Base-by-base conservation (phyloP, 805 yeast genomes). In the Candida multigemmis region DNA sequence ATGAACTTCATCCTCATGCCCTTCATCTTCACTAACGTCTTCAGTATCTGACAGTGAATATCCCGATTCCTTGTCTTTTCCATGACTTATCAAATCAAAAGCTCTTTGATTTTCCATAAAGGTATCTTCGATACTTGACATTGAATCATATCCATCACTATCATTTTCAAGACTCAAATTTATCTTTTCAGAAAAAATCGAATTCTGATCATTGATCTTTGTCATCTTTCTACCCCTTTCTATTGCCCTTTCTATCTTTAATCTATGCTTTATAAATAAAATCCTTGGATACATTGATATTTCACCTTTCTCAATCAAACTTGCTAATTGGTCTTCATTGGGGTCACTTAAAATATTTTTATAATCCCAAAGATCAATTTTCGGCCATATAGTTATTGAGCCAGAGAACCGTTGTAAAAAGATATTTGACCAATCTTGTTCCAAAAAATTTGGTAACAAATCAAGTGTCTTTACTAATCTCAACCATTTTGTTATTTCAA, bases 381-480 rank as follows among this genome's bases (percentile, higher is more conserved):
- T 68, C 3, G 91, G 91, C 75, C 84, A 81, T 12, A 81, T 60
- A 0, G 91, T 82, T 7, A 81, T 74, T 0, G 82, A 66, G 1
- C 93, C 93, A 24, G 77, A 70, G 43, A 82, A 81, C 32, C 67
- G 57, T 53, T 81, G 93, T 16, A 82, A 53, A 67, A 82, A 81
- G 11, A 81, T 65, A 41, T 71, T 74, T 37, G 83, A 77, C 89
- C 89, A 82, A 50, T 81, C 91, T 47, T 76, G 84, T 39, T 77
- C 78, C 57, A 76, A 50, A 22, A 79, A 47, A 33, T 69, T 68
- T 2, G 93, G 93, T 24, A 79, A 56, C 14, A 81, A 54, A 33
- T 80, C 84, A 26, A 81, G 60, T 10, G 71, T 66, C 26, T 75
- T 71, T 22, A 78, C 62, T 37, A 81, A 60, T 39, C 76, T 74